phyloP scores from a whole-genome alignment of 345 rosid genomes.

The Linum tenue region DNA sequence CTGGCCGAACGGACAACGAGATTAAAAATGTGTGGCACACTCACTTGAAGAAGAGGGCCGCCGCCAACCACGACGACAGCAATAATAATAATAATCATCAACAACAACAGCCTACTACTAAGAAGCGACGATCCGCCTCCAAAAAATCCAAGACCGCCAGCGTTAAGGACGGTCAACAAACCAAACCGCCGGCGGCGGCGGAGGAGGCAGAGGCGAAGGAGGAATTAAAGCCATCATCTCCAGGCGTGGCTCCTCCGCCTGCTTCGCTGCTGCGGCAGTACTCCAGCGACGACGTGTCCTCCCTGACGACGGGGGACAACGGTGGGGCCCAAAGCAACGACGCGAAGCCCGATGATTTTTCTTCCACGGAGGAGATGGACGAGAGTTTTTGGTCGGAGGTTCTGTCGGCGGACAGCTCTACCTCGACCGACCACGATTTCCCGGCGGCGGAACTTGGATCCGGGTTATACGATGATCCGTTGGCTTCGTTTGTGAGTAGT shows the following conservation, averaged over 20 bases:
- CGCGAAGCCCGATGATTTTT: neutral
- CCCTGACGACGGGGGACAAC: neutral
- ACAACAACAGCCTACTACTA: neutral
- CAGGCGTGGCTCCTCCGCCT: no score
- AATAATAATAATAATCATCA: neutral
- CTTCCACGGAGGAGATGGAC: neutral
- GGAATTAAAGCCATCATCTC: no score
- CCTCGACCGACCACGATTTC: neutral
- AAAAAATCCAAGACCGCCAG: neutral
- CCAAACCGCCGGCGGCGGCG: neutral
- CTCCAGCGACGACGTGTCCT: neutral
- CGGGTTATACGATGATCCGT: neutral
- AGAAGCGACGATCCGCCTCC: neutral
- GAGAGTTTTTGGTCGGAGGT: conserved; percentile 7
- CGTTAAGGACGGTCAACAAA: neutral
- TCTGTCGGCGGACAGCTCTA: neutral
- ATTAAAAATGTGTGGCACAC: conserved; percentile 42
- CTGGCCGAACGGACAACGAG: conserved; percentile 68
- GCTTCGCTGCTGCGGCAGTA: no score
- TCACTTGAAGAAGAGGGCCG: conserved; percentile 50
- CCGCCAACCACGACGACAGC: neutral
- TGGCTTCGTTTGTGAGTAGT: neutral
- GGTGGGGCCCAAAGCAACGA: neutral
- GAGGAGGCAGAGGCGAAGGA: neutral
- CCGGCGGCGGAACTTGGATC: neutral